These are phyloP conservation scores for Colletotrichum magnum DNA, from an alignment of 2,329 filamentous ascomycete genomes.

Conservation along the genomic window DNA sequence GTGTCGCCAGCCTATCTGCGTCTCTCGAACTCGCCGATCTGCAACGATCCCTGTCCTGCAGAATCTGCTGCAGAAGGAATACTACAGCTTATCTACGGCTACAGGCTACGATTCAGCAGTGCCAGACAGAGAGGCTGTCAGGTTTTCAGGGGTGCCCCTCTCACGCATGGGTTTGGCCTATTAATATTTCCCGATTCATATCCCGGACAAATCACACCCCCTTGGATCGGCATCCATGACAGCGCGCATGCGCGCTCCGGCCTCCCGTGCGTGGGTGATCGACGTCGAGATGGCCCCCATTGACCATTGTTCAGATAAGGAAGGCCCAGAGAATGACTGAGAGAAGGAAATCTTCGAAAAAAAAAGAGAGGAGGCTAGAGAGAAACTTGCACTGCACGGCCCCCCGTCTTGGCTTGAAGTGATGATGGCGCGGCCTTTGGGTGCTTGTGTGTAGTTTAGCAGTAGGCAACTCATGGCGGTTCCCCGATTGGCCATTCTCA, in stretches of 20 bases:
- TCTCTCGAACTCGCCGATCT: too few species aligned
- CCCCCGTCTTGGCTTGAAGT: background rate
- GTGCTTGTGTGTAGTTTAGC: background rate
- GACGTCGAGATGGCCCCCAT: constrained; percentile 36
- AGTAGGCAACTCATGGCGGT: constrained; percentile 10
- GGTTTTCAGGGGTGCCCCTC: constrained; percentile 14
- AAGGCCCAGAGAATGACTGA: constrained; percentile 24
- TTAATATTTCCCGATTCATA: constrained; percentile 33
- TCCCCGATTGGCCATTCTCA: constrained; percentile 30
- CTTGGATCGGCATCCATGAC: background rate
- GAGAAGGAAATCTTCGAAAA: constrained; percentile 14
- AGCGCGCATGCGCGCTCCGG: background rate
- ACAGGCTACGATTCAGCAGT: background rate
- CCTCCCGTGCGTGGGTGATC: constrained; percentile 27
- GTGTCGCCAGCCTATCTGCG: background rate
- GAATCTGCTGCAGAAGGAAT: too few species aligned
- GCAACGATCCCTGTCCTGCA: too few species aligned
- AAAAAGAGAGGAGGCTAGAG: background rate
- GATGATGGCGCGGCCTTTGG: constrained; percentile 20
- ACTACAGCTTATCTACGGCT: too few species aligned
- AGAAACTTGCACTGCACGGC: constrained; percentile 18
- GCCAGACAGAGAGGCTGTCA: constrained; percentile 3
- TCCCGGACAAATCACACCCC: background rate
- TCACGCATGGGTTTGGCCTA: constrained; percentile 25
- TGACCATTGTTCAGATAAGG: constrained; percentile 34